Percentiles rank a stretch among this genome's conserved stretches.
These are phyloP conservation scores for Mycena venus DNA, from an alignment of 768 basidiomycete species.

Conservation along the genomic window DNA sequence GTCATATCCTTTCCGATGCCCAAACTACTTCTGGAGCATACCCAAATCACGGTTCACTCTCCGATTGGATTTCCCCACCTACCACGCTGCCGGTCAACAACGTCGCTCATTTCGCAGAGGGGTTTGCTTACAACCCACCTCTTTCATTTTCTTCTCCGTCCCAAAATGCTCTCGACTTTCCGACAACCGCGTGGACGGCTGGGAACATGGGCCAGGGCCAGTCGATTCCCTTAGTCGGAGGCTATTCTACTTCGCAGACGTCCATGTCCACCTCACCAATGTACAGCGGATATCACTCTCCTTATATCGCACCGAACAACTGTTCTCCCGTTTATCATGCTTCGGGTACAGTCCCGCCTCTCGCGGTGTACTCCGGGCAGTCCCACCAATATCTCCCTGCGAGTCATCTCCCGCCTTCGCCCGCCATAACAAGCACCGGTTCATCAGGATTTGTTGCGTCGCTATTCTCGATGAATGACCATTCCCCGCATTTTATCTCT, in stretches of 20 bases:
- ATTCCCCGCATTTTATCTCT: not conserved
- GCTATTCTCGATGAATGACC: conserved; percentile 5
- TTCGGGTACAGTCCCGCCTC: conserved; percentile 9
- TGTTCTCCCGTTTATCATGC: conserved; percentile 4
- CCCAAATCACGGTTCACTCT: not conserved
- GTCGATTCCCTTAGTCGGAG: not conserved
- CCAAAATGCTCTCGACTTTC: conserved; percentile 5
- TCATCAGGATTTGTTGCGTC: conserved; percentile 12
- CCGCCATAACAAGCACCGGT: not conserved
- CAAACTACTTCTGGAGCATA: not conserved
- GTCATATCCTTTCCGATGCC: not conserved
- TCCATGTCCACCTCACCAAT: conserved; percentile 15
- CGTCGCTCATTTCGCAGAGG: conserved; percentile 10
- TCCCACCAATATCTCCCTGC: not conserved
- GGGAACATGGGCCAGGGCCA: not conserved
- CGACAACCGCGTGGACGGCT: not conserved
- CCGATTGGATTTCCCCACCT: conserved; percentile 16
- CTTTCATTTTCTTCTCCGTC: conserved; percentile 8
- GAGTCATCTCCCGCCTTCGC: not conserved
- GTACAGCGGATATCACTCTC: conserved; percentile 12
- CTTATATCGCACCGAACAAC: not conserved
- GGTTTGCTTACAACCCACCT: not conserved
- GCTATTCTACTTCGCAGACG: conserved; percentile 6
- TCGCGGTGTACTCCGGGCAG: conserved; percentile 1
- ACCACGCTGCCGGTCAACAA: conserved; percentile 11